These are phyloP conservation scores for Crithidia brevicula DNA, from an alignment of 208 protist genomes.

Conservation along the genomic window DNA sequence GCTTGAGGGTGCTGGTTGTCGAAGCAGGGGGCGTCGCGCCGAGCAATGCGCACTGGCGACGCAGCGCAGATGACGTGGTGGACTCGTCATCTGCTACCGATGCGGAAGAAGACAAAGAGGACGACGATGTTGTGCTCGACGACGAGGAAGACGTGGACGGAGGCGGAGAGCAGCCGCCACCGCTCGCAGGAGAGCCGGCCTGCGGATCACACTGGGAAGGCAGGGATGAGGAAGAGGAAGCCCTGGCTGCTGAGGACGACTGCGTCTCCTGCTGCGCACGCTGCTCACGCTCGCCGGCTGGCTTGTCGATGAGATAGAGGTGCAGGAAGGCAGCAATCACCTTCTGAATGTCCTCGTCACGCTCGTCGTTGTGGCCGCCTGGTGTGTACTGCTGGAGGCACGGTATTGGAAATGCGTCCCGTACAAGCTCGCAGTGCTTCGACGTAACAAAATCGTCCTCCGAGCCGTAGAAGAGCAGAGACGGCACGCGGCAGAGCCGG, in stretches of 20 bases:
- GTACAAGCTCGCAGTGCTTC: conserved; percentile 79
- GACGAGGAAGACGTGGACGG: not conserved
- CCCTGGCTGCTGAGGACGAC: not conserved
- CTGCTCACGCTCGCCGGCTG: conserved; percentile 22
- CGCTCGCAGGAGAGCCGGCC: too few relatives aligned
- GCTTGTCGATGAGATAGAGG: conserved; percentile 82
- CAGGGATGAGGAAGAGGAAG: too few relatives aligned
- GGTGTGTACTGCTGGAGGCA: conserved; percentile 79
- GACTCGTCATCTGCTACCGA: not conserved
- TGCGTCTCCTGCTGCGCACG: conserved; percentile 7
- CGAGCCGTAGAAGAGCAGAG: conserved; percentile 91
- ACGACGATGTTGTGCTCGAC: not conserved
- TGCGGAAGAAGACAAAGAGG: not conserved
- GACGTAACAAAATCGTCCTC: conserved; percentile 92
- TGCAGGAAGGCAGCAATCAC: conserved; percentile 83
- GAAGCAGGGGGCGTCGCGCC: not conserved
- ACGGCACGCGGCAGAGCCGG: conserved; percentile 78
- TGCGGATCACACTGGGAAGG: too few relatives aligned
- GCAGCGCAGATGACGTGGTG: not conserved
- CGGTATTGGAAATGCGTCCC: conserved; percentile 52
- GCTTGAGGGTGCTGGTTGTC: too few relatives aligned
- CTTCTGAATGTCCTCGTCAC: conserved; percentile 76
- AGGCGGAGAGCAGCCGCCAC: too few relatives aligned
- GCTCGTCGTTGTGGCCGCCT: conserved; percentile 94
- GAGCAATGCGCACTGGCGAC: not conserved